phyloP scores from a whole-genome alignment of 1,139 yeast genomes.

The Petasospora fabianii region DNA sequence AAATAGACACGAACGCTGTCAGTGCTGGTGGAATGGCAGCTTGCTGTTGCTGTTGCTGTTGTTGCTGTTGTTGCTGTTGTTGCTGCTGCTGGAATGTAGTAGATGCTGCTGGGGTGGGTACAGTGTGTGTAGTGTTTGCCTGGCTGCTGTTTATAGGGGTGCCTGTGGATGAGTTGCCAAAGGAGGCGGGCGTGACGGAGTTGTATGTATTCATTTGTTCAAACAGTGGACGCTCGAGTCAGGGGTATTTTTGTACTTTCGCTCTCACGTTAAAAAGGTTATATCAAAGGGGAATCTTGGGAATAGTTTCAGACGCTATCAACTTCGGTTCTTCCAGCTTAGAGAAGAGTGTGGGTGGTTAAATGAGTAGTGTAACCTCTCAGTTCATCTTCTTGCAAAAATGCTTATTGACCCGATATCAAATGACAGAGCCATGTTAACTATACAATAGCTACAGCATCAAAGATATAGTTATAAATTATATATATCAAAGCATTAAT shows the following conservation, averaged over 20 bases:
- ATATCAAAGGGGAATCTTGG: too few species aligned
- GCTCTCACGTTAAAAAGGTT: not conserved
- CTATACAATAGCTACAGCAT: too few species aligned
- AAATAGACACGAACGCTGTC: constrained; percentile 45
- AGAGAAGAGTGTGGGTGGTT: too few species aligned
- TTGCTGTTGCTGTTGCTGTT: constrained; percentile 3
- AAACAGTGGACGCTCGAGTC: too few species aligned
- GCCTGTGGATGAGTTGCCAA: constrained; percentile 4
- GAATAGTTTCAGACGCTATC: not conserved
- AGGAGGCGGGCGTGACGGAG: constrained; percentile 17
- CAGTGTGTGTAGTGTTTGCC: not conserved
- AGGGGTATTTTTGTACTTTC: not conserved
- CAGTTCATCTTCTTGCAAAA: too few species aligned
- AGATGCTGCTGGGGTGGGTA: constrained; percentile 1
- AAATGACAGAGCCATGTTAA: too few species aligned
- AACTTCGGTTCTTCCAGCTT: too few species aligned
- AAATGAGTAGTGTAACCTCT: too few species aligned
- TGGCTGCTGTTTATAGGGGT: not conserved
- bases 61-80: constrained; percentile 1
- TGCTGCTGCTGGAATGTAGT: too few species aligned
- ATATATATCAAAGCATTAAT: too few species aligned
- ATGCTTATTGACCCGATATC: too few species aligned
- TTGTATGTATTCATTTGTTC: constrained; percentile 15
- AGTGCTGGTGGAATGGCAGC: constrained; percentile 17
- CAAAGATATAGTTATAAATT: too few species aligned